Percentiles rank a stretch among this genome's conserved stretches.
These are phyloP conservation scores for Magnolia officinalis DNA, from an alignment of 164 flowering plant genomes.

Conservation along the genomic window DNA sequence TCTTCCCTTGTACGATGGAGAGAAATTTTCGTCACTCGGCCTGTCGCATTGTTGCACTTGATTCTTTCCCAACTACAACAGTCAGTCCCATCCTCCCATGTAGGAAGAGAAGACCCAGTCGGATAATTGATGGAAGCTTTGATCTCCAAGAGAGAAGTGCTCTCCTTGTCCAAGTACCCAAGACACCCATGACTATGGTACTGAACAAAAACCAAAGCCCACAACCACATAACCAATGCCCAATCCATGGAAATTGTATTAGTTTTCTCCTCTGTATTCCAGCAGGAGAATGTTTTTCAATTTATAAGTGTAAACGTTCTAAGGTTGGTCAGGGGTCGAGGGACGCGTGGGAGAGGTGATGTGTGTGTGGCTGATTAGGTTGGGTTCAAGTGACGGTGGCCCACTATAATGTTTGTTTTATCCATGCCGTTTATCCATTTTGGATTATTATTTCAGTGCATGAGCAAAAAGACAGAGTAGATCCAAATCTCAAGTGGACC, in stretches of 20 bases:
- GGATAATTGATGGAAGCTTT: slow-evolving; percentile 10
- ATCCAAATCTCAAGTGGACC: no score
- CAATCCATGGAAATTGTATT: slow-evolving; percentile 7
- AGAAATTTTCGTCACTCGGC: slow-evolving; percentile 5
- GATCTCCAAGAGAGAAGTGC: slow-evolving; percentile 5
- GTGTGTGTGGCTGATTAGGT: no score
- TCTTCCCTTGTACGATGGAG: neutral
- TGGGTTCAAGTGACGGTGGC: no score
- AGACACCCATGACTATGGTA: neutral
- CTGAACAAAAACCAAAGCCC: neutral
- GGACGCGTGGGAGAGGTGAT: no score
- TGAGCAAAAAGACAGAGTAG: no score
- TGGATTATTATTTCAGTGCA: no score
- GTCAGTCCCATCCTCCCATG: slow-evolving; percentile 4
- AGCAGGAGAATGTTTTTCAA: no score
- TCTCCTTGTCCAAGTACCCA: slow-evolving; percentile 8
- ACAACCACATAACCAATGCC: neutral
- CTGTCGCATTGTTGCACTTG: neutral
- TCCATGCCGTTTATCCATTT: no score
- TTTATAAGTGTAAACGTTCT: no score
- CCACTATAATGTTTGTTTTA: no score
- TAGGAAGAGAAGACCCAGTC: neutral
- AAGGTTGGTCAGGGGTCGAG: no score
- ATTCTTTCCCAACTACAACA: slow-evolving; percentile 8
- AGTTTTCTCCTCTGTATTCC: no score